Percentiles rank a stretch among this genome's conserved stretches.
These are phyloP conservation scores for Botrytis paeoniae DNA, from an alignment of 2,329 filamentous ascomycete species.

Conservation along the genomic window DNA sequence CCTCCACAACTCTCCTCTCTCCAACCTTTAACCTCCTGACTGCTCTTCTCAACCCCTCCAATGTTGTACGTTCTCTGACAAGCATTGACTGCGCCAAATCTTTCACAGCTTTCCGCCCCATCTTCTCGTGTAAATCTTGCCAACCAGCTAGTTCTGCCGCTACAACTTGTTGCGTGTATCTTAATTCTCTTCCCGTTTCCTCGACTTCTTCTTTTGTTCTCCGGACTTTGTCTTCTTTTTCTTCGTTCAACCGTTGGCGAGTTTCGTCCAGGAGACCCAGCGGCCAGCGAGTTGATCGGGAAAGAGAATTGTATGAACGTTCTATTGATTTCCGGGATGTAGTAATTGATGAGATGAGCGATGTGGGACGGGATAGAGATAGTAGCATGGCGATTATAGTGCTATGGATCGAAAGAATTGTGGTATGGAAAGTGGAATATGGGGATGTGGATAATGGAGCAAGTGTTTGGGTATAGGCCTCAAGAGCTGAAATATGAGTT, in stretches of 20 bases:
- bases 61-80: slow-evolving; percentile 71
- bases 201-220: slow-evolving; percentile 68
- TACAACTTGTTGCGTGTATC: slow-evolving; percentile 91
- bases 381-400: slow-evolving; percentile 79
- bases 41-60: slow-evolving; percentile 78
- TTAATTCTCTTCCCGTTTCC: slow-evolving; percentile 73
- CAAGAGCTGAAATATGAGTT: slow-evolving; percentile 66
- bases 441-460: slow-evolving; percentile 70
- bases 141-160: slow-evolving; percentile 88
- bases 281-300: slow-evolving; percentile 74
- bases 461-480: slow-evolving; percentile 66
- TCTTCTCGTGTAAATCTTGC: slow-evolving; percentile 82
- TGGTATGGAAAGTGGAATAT: slow-evolving; percentile 68
- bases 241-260: slow-evolving; percentile 74
- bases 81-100: slow-evolving; percentile 77
- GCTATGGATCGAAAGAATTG: slow-evolving; percentile 74
- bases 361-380: slow-evolving; percentile 74
- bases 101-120: slow-evolving; percentile 70
- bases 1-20: not conserved
- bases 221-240: slow-evolving; percentile 76
- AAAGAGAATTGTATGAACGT: slow-evolving; percentile 71
- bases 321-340: slow-evolving; percentile 72
- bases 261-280: slow-evolving; percentile 83
- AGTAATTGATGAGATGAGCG: slow-evolving; percentile 74
- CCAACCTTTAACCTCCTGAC: slow-evolving; percentile 49